These are phyloP conservation scores for Elongisporangium anandrum DNA, from an alignment of 352 stramenopile species.

Conservation along the genomic window DNA sequence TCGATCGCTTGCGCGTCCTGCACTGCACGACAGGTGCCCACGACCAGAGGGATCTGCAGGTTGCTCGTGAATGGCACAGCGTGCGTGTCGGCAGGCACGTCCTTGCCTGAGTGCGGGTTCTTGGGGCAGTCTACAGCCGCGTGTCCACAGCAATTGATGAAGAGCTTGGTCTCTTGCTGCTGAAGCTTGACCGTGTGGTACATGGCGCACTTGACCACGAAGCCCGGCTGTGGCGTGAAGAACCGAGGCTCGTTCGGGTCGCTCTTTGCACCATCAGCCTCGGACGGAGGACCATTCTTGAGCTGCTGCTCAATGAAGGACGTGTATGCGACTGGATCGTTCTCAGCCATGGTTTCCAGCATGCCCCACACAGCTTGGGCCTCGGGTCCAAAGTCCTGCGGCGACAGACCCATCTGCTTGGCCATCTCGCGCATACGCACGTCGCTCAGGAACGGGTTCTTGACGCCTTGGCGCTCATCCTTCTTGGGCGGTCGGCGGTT, in stretches of 20 bases:
- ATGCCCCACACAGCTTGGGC: constrained; percentile 68
- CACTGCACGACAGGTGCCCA: constrained; percentile 52
- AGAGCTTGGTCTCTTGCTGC: constrained; percentile 65
- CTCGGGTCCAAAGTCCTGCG: constrained; percentile 60
- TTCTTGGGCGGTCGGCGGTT: constrained; percentile 49
- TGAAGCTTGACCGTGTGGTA: constrained; percentile 50
- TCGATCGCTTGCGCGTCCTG: constrained; percentile 55
- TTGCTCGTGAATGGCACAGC: constrained; percentile 67
- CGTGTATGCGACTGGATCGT: constrained; percentile 67
- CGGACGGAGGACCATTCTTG: constrained; percentile 43
- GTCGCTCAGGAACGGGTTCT: constrained; percentile 45
- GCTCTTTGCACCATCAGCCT: not conserved
- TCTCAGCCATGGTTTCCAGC: constrained; percentile 65
- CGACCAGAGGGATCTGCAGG: constrained; percentile 68
- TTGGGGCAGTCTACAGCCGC: constrained; percentile 64
- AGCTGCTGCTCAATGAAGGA: constrained; percentile 82
- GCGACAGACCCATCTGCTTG: constrained; percentile 76
- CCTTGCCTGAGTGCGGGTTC: constrained; percentile 63
- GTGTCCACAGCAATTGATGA: constrained; percentile 77
- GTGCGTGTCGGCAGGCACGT: constrained; percentile 55
- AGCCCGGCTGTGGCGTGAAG: constrained; percentile 65
- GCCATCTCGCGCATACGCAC: constrained; percentile 71
- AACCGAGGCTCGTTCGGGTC: constrained; percentile 20
- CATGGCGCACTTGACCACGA: constrained; percentile 75
- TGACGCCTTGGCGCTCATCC: constrained; percentile 6